These are phyloP conservation scores for Wickerhamiella musiphila DNA, from an alignment of 805 yeast species.

Conservation along the genomic window DNA sequence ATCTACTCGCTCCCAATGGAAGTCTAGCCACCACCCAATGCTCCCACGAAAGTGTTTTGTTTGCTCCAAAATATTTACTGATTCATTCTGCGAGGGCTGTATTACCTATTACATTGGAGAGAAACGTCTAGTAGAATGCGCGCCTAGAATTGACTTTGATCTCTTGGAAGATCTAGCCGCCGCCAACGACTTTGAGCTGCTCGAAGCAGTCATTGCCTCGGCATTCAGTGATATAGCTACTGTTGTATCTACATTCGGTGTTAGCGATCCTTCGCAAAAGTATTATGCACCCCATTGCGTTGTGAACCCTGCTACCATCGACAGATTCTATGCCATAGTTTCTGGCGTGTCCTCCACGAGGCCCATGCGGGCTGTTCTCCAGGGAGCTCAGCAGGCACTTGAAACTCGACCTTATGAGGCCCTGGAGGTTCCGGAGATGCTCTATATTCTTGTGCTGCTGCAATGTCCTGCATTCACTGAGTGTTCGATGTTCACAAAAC, in stretches of 20 bases:
- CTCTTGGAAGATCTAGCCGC: conserved; percentile 11
- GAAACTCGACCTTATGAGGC: conserved; percentile 11
- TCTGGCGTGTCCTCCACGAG: conserved; percentile 10
- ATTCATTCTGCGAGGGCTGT: conserved; percentile 10
- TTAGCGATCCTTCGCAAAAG: too few species aligned
- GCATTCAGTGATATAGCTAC: conserved; percentile 10
- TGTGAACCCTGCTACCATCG: neutral
- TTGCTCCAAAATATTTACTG: conserved; percentile 10
- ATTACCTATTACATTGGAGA: conserved; percentile 10
- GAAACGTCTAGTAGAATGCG: conserved; percentile 2
- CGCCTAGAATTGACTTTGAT: conserved; percentile 9
- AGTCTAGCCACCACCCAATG: neutral
- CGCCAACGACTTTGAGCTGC: conserved; percentile 9
- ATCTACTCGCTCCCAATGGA: neutral
- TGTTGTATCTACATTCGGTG: conserved; percentile 8
- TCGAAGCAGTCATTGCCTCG: conserved; percentile 13
- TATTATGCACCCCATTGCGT: neutral
- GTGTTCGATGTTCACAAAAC: conserved; percentile 18
- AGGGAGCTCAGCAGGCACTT: conserved; percentile 15
- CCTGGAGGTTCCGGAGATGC: conserved; percentile 9
- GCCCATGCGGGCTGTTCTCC: conserved; percentile 17
- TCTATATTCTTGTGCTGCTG: conserved; percentile 11
- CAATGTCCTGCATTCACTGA: conserved; percentile 15
- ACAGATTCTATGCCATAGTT: conserved; percentile 9
- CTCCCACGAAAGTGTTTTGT: conserved; percentile 8